Base-by-base conservation (phyloP, 2,329 filamentous ascomycete genomes). In the Fusarium annulatum region DNA sequence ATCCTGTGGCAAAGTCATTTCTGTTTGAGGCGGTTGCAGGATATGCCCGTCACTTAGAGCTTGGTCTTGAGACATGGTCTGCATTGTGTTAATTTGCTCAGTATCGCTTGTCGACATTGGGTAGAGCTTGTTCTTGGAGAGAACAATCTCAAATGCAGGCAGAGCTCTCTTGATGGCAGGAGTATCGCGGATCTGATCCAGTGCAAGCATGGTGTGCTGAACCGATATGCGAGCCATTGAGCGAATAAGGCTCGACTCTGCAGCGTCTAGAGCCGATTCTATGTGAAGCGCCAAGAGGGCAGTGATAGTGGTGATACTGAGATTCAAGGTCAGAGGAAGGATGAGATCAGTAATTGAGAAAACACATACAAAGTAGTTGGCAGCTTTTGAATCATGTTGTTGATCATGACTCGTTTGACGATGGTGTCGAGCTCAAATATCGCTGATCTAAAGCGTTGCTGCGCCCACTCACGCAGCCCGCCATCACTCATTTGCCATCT, bases 391-490 rank as follows among this genome's bases (percentile, higher is more conserved):
- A 74, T 61, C 0, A 15, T 60, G 10, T 45, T 41, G 10, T 67
- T 62, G 5, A 65, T 21, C 5, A 75, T 12, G 3, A 72, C 52
- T 2, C 72, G 63, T 28, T 70, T 70, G 1, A 51, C 23, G 15
- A 75, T 70, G 0, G 52, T 55, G 5, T 75, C 72, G 7, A 75
- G 57, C 23, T 75, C 72, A 11, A 72, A 41, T 2, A 64, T 64
- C 0, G 62, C 69, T 1, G 62, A 41, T 14, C 62, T 57, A n/a
- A 74, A 71, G 4, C 69, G 52, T n/a, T 63, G 48, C 18, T 67
- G 62, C 2, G 72, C 72, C 72, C 72, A 75, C 19, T 61, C 53
- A 3, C 51, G 46, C 12, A 65, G 16, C 1, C 30, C 19, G 1
- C 7, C 43, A 19, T 67, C 45, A 1, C 26, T 21, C 4, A 58